These are phyloP conservation scores for Pleurotus platypus DNA, from an alignment of 768 basidiomycete species.

Conservation along the genomic window DNA sequence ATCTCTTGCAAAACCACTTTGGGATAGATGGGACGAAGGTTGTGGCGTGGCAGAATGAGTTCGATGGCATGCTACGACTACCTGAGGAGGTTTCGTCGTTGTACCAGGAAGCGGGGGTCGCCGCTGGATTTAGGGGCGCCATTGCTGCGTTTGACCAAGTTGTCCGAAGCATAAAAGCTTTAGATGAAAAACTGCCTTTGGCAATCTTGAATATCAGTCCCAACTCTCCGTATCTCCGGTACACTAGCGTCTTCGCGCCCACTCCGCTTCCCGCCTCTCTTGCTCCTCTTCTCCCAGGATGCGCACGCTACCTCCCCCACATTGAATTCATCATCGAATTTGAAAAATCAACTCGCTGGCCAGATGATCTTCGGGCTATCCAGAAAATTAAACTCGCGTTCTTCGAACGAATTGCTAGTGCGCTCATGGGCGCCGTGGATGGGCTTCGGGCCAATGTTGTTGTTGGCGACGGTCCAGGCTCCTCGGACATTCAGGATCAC, in stretches of 20 bases:
- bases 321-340: conserved; percentile 84
- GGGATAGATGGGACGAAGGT: conserved; percentile 51
- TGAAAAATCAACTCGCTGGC: conserved; percentile 91
- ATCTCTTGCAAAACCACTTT: conserved; percentile 78
- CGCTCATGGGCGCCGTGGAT: conserved; percentile 48
- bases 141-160: conserved; percentile 77
- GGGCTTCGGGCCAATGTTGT: conserved; percentile 59
- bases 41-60: conserved; percentile 54
- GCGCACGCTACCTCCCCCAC: conserved; percentile 62
- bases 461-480: conserved; percentile 42
- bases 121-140: conserved; percentile 68
- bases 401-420: conserved; percentile 73
- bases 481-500: conserved; percentile 63
- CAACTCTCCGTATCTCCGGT: conserved; percentile 69
- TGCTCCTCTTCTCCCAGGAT: conserved; percentile 46
- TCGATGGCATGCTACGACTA: conserved; percentile 56
- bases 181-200: conserved; percentile 75
- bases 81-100: conserved; percentile 50
- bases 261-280: conserved; percentile 60
- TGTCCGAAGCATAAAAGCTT: conserved; percentile 68
- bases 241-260: conserved; percentile 82
- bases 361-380: conserved; percentile 87
- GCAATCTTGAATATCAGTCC: conserved; percentile 75
- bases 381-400: conserved; percentile 95
- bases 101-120: conserved; percentile 34